A percentile compares a stretch with the other conserved stretches of the same genome.
These are phyloP conservation scores for Hylodesmum podocarpum DNA, from an alignment of 306 rosid genomes.

Conservation along the genomic window DNA sequence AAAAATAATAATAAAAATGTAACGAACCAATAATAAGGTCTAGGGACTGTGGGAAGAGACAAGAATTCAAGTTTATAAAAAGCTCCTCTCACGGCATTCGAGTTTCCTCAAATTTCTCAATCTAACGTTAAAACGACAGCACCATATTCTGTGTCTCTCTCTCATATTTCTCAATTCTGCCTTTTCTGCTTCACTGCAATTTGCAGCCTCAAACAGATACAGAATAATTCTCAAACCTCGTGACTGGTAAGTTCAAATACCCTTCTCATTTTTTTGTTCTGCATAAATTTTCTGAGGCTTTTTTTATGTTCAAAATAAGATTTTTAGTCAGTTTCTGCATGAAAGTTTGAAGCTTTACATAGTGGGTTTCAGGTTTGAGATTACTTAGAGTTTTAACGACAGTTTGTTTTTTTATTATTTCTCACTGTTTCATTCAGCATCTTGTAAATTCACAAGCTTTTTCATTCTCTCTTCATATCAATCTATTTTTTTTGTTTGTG, in stretches of 20 bases:
- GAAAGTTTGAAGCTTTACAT: constrained; percentile 3
- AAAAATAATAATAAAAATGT: no score
- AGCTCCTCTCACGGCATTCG: neutral
- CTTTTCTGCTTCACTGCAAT: neutral
- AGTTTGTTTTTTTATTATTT: neutral
- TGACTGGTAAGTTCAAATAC: constrained; percentile 7
- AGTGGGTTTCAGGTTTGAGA: neutral
- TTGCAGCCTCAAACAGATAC: neutral
- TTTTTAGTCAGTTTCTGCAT: neutral
- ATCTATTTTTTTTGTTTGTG: neutral
- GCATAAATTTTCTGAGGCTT: neutral
- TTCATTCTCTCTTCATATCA: neutral
- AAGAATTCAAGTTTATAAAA: constrained; percentile 1
- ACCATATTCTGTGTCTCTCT: neutral
- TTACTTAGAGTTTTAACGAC: neutral
- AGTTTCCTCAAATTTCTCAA: neutral
- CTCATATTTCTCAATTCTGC: neutral
- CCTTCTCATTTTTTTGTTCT: neutral
- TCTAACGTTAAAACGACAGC: neutral
- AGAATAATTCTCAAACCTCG: neutral
- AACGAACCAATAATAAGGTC: no score
- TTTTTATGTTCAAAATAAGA: no score
- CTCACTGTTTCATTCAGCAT: neutral
- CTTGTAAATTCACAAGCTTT: neutral
- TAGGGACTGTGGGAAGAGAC: no score